Evolutionary conservation across 1,139 yeast species (phyloP), one percentile per base, ranked within the genome.

Genomic region (Dujonia santamariae): DNA sequence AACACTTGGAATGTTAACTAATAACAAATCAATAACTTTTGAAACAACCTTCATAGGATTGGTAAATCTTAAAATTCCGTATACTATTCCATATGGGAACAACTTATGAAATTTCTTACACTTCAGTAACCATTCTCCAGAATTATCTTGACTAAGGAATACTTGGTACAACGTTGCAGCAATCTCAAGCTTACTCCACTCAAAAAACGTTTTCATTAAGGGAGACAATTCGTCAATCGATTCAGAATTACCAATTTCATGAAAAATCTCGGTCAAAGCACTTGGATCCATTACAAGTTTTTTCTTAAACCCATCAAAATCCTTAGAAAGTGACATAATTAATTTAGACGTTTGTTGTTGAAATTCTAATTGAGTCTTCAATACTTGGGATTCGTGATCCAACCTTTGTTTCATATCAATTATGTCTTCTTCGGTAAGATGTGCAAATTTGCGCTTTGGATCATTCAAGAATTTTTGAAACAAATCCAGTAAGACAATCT

Each of bases 1-100:
- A 23, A 57, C 45, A 4, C 52, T 50, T 0, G 75, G 82, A 22
- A 95, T 80, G 47, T 83, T 87, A 15, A 88, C 85, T 57, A 90
- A 74, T 42, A 90, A 76, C 38, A 90, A 54, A 50, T 87, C 96
- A 21, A 88, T 71, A 48, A 88, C 62, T 18, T 84, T 78, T 38
- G 88, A 83, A 61, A 86, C 77, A 26, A 90, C 79, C 33, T 84
- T 77, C 59, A 87, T 78, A 3, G 97, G 97, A 51, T 90, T 90
- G 1, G 97, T 85, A 44, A 81, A 80, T 47, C 78, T 72, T 45
- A 90, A 59, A 21, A 90, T 81, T 13, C 86, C 86, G 34, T 81
- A 80, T 55, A 88, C 75, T 31, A 88, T 53, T 1, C 73, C 63
- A 53, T 88, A 88, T 0, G 97, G 97, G 60, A 88, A 76, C 40